phyloP scores from a whole-genome alignment of 106 monocot species.

The Dendrobium nobile region DNA sequence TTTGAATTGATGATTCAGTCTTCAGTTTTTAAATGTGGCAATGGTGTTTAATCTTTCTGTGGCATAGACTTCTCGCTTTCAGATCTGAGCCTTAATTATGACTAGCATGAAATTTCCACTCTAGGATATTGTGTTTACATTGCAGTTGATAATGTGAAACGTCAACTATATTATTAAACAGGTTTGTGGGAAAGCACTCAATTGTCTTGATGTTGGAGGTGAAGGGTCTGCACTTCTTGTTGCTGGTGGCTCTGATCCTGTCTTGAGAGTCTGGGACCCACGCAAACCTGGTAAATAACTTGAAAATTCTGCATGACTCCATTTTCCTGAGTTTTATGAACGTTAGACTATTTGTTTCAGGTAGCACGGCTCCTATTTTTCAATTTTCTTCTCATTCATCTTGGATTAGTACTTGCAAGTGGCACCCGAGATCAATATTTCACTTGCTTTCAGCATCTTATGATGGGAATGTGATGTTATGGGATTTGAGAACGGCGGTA shows the following conservation, averaged over 20 bases:
- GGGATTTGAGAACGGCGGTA: conserved; percentile 98
- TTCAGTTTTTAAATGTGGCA: neutral
- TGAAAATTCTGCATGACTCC: neutral
- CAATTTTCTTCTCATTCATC: conserved; percentile 85
- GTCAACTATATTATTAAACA: conserved; percentile 12
- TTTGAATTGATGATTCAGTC: neutral
- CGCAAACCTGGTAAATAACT: conserved; percentile 67
- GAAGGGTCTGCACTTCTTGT: conserved; percentile 80
- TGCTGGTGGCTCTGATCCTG: conserved; percentile 86
- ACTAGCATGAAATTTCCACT: neutral
- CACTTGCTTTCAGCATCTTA: conserved; percentile 91
- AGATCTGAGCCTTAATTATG: neutral
- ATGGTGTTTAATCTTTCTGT: neutral
- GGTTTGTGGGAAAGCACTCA: conserved; percentile 74
- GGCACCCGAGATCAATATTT: conserved; percentile 75
- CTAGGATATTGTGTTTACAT: neutral
- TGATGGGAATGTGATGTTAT: conserved; percentile 96
- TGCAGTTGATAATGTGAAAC: neutral
- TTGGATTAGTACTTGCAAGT: conserved; percentile 85
- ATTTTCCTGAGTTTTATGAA: neutral
- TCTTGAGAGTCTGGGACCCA: conserved; percentile 95
- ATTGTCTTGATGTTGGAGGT: conserved; percentile 92
- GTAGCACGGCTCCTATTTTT: conserved; percentile 70
- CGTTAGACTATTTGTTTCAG: conserved; percentile 15
- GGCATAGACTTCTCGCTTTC: neutral